Base-by-base conservation (phyloP, 352 stramenopile species). In the Salisapilia sapeloensis region DNA sequence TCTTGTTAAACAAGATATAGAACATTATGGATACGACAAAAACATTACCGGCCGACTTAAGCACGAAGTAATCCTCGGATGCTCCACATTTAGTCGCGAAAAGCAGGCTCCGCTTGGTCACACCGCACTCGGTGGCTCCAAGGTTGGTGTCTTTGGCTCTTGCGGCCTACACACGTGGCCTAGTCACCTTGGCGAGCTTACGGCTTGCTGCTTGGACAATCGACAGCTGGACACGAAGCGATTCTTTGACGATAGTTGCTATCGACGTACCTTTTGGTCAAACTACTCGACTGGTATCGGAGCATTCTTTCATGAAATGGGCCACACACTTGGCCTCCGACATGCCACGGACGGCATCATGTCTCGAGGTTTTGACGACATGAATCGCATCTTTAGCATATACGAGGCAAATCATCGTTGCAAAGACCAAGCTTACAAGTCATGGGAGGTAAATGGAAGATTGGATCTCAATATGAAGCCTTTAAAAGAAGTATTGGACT, bases 81-180 rank as follows among this genome's bases (percentile, higher is more conserved):
- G 62, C 29, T 81, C 69, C 6, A 53, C 39, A 29, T 80, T 58
- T 49, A 79, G 81, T 38, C 40, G 34, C 0, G 23, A 38, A 29
- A 72, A 54, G n/a, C 50, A 56, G 24, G 55, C 62, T 14, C 44
- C 69, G 0, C 53, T 77, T 26, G 69, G 53, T 1, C 62, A 84
- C 35, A 72, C 57, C 3, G 64, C 69, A 6, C 44, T 81, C 0
- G 65, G 69, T 22, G 62, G 62, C 11, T 52, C 51, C 2, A 57
- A 56, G 37, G 57, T 78, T 4, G 65, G 61, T 2, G 44, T 81
- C 17, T 84, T 84, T 45, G 64, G 62, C 2, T 79, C 64, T 0
- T 80, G 62, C 29, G 65, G 65, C 19, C 53, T 84, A 20, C 64
- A 72, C 39, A 60, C 57, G 40, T 82, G 65, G 65, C 65, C 65